A percentile compares a stretch with the other conserved stretches of the same genome.
Conservation (phyloP, 176 grass and related monocot genomes). For the bread wheat (Triticum aestivum) region DNA sequence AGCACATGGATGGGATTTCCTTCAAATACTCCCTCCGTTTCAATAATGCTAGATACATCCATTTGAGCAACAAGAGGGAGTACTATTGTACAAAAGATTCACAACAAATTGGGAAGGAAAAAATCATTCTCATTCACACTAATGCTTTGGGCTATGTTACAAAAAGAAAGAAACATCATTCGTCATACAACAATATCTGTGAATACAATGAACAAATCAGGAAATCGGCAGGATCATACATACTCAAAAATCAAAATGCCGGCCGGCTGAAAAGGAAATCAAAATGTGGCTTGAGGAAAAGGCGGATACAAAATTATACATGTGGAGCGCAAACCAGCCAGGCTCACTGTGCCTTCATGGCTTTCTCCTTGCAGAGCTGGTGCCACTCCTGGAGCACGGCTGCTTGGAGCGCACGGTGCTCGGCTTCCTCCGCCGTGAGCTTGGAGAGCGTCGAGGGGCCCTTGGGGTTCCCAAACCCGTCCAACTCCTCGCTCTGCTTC, state of each 20-base stretch:
- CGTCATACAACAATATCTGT: not conserved
- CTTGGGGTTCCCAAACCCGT: slow-evolving; percentile 73
- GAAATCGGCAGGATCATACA: slow-evolving; percentile 30
- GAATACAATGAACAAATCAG: slow-evolving; percentile 46
- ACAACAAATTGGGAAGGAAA: not conserved
- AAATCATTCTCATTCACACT: not conserved
- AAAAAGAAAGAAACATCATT: not conserved
- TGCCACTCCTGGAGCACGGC: slow-evolving; percentile 97
- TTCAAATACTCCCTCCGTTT: not conserved
- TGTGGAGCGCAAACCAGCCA: not conserved
- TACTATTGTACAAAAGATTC: not conserved
- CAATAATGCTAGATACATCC: no score
- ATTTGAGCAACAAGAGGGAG: no score
- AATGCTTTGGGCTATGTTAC: slow-evolving; percentile 32
- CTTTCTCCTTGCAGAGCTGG: slow-evolving; percentile 81
- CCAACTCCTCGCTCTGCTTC: slow-evolving; percentile 59
- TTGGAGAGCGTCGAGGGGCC: slow-evolving; percentile 79
- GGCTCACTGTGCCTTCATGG: slow-evolving; percentile 67
- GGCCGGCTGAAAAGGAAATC: not conserved
- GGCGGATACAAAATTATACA: slow-evolving; percentile 37
- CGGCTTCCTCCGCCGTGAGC: slow-evolving; percentile 84
- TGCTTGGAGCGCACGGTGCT: slow-evolving; percentile 89
- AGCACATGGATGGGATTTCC: not conserved
- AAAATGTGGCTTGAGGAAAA: not conserved
- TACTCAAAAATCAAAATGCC: not conserved